Evolutionary conservation across 2,329 filamentous ascomycete species (phyloP).

Genomic region (Colletotrichum shisoi): DNA sequence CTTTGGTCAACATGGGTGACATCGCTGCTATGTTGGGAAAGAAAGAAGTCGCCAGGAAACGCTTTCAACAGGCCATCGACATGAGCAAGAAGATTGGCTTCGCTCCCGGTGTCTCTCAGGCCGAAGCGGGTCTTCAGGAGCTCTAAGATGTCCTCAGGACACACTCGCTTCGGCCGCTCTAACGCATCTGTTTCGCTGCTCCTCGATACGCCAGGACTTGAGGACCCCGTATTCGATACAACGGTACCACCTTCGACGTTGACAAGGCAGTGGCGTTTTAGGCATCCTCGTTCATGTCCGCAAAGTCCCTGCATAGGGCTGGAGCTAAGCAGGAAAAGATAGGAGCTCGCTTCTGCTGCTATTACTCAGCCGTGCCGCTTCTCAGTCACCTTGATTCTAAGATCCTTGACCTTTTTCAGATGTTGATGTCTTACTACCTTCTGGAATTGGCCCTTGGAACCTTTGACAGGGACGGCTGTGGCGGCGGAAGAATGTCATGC

Average conservation of each 20-base stretch:
- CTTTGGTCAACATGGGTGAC: slow-evolving; percentile 86
- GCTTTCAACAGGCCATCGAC: slow-evolving; percentile 73
- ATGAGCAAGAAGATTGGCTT: slow-evolving; percentile 66
- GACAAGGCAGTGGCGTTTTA: not conserved
- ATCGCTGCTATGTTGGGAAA: slow-evolving; percentile 79
- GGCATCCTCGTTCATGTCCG: slow-evolving; percentile 1
- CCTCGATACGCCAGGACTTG: not conserved
- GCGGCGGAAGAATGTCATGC: not conserved
- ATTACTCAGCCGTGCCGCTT: not conserved
- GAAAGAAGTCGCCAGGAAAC: slow-evolving; percentile 67
- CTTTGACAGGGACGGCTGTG: slow-evolving; percentile 3
- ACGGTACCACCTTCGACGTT: not conserved
- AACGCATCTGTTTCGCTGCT: not conserved
- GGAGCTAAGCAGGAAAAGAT: slow-evolving; percentile 6
- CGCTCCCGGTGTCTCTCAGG: slow-evolving; percentile 60
- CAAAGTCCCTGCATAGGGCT: slow-evolving; percentile 35
- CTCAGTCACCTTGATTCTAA: not conserved
- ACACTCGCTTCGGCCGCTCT: not conserved
- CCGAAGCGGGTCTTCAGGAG: slow-evolving; percentile 57
- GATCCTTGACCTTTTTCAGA: slow-evolving; percentile 10
- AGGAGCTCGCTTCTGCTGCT: not conserved
- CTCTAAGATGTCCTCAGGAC: slow-evolving; percentile 15
- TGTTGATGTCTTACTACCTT: not conserved
- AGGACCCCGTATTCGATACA: not conserved
- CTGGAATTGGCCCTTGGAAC: not conserved